Evolutionary conservation across 1,284 basidiomycete species (phyloP), one percentile per base, ranked within the genome.

Genomic region (Rhodotorula sp.): DNA sequence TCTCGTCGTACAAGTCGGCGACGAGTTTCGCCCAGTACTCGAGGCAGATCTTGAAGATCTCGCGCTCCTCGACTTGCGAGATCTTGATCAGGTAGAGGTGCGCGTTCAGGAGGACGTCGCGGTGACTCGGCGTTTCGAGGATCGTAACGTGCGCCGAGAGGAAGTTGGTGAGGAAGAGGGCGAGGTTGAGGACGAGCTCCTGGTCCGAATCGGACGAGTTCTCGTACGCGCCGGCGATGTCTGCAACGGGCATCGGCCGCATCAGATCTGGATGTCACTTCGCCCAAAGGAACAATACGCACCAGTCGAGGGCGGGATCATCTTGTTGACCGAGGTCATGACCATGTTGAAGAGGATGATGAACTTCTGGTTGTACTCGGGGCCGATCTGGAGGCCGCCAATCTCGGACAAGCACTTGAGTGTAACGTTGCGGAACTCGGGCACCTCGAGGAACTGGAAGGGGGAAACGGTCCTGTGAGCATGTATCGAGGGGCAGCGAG

Each of bases 21-120:
- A 99, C 96, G n/a, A 99, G 89, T 82, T 96, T 97, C 66, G 91
- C 83, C 96, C 96, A 99, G 83, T 99, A 99, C 80, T 99, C 96
- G 78, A 99, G 83, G 78, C 95, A 98, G 78, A 99, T 97, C 83
- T 99, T 99, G 88, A 99, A 99, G 73, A 99, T 90, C 81, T 99
- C 96, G 65, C 95, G 88, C 80, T 99, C 96, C 78, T 98, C 95
- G 42, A 99, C 96, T 77, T 95, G 95, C 0, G 93, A 95, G 59
- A 99, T 89, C 82, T 99, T 99, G 81, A 99, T 93, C 86, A 99
- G 92, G 83, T 99, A 99, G 46, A 98, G 84, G 82, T 99, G 96
- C 1, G 95, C 94, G 79, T 97, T 97, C 70, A 96, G 86, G 30
- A 99, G 85, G 1, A 99, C 91, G 78, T 97, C 95, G 65, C 92